Conservation (phyloP, 176 grass and related monocot genomes). For the Themeda triandra region DNA sequence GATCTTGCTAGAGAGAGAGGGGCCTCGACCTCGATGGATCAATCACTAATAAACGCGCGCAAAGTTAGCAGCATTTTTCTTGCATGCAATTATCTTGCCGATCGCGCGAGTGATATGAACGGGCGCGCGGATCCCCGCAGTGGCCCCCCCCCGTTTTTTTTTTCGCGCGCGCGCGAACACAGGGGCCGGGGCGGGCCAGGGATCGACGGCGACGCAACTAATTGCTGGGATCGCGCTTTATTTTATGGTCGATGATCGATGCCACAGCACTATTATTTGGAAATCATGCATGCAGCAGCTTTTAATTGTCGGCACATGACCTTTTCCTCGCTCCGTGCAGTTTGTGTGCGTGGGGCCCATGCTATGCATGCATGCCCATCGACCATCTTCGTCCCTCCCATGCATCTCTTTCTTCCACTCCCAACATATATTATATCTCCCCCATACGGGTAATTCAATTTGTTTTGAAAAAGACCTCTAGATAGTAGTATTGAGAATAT, state of each 20-base stretch:
- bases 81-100: too few species aligned
- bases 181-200: not conserved
- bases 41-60: too few species aligned
- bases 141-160: too few species aligned
- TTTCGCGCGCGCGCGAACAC: not conserved
- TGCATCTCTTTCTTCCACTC: not conserved
- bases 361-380: not conserved
- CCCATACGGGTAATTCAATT: too few species aligned
- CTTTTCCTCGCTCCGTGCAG: conserved; percentile 35
- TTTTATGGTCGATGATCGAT: conserved; percentile 3
- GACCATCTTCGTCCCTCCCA: not conserved
- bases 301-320: conserved; percentile 43
- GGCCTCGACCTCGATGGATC: not conserved
- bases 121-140: too few species aligned
- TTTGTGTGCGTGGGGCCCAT: not conserved
- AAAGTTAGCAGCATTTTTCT: fast-evolving
- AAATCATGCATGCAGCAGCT: conserved; percentile 31
- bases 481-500: too few species aligned
- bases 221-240: conserved; percentile 14
- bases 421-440: too few species aligned
- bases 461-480: too few species aligned
- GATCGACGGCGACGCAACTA: conserved; percentile 12
- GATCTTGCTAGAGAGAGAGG: not conserved
- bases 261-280: conserved; percentile 20
- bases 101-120: too few species aligned